Evolutionary conservation across 2,329 filamentous ascomycete species (phyloP), one percentile per base, ranked within the genome.

Genomic region (Aschersonia sp.): DNA sequence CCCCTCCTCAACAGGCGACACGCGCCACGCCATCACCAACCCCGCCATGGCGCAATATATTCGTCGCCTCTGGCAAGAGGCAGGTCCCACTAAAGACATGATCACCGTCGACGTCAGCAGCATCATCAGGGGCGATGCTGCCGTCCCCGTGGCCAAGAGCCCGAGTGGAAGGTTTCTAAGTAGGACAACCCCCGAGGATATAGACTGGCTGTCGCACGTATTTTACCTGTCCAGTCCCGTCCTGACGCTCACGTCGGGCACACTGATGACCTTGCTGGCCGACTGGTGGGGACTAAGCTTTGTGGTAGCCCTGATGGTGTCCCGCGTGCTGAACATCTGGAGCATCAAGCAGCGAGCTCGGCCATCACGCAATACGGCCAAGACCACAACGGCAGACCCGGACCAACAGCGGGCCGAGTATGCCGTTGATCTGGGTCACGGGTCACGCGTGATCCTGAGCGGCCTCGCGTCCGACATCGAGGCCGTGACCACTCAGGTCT

Each of bases 391-490:
- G 45, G 30, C 43, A 41, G 9, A 20, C 20, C 20, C 20, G 20
- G 20, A 20, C 20, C 20, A 50, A 53, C 44, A 45, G 43, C 47
- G 55, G 45, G 55, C 59, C 41, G 72, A 78, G 53, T 70, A 80
- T 46, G 60, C 72, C 2, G 63, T 81, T 30, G 68, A 77, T 31
- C 65, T 81, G 4, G 71, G 69, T 28, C 64, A 69, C 30, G 73
- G 73, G 42, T 65, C 71, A 0, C 69, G 68, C 54, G 67, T 81
- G 1, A 63, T 72, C 9, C 65, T 83, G 42, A 68, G 70, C 31
- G 80, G 79, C 4, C 57, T 65, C 4, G 65, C 72, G 5, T 66
- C 73, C 32, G 78, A 82, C 55, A 64, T 82, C 5, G 75, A 76
- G 49, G 77, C 77, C 31, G 68, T 82, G 41, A 81, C 77, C 1